phyloP scores from a whole-genome alignment of 495 filamentous ascomycete species.

The Aspergillus bertholletiae region DNA sequence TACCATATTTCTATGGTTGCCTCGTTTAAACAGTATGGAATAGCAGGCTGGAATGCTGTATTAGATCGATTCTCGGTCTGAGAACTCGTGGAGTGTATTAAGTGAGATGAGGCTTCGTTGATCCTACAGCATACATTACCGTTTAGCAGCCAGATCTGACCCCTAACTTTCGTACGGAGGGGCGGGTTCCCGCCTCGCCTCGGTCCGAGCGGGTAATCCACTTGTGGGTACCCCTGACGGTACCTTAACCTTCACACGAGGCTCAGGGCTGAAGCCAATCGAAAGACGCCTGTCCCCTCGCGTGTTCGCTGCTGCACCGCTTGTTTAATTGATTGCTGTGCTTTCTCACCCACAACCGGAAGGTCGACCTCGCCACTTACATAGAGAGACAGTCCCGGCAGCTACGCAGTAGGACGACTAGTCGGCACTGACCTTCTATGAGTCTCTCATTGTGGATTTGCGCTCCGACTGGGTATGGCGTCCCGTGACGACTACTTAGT shows the following conservation, averaged over 20 bases:
- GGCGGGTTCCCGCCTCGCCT: background rate
- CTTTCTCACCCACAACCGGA: background rate
- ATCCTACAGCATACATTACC: background rate
- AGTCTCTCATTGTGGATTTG: slow-evolving; percentile 12
- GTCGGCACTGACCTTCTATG: slow-evolving; percentile 4
- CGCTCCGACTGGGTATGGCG: slow-evolving; percentile 11
- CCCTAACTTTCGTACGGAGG: background rate
- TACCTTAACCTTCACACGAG: background rate
- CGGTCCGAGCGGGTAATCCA: background rate
- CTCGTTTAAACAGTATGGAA: background rate
- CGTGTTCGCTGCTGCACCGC: background rate
- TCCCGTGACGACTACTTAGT: slow-evolving; percentile 26
- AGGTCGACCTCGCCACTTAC: background rate
- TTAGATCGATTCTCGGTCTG: background rate
- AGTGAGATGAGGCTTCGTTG: background rate
- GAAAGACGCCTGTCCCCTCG: background rate
- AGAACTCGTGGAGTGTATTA: background rate
- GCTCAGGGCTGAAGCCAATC: background rate
- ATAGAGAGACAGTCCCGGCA: background rate
- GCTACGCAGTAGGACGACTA: slow-evolving; percentile 3
- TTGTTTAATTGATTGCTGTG: slow-evolving; percentile 1
- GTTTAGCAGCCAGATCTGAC: background rate
- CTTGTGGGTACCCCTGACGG: background rate
- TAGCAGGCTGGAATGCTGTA: background rate
- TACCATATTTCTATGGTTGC: background rate